These are phyloP conservation scores for Aspergillus fumigatus DNA, from an alignment of 2,329 filamentous ascomycete species.

Conservation along the genomic window DNA sequence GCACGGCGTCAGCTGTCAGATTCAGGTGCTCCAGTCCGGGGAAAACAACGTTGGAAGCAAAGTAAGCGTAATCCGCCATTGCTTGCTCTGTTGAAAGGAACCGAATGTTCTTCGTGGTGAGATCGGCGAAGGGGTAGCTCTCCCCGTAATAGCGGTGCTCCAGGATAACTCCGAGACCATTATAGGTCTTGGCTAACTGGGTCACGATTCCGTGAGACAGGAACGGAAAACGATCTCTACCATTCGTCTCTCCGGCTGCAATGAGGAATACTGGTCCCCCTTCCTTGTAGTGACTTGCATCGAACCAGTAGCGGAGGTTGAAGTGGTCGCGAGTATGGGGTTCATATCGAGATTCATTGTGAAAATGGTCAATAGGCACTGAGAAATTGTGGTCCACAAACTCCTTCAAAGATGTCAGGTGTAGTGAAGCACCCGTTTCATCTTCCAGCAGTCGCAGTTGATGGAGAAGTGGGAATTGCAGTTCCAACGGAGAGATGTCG, in stretches of 20 bases:
- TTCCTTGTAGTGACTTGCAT: conserved; percentile 66
- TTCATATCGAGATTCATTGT: conserved; percentile 71
- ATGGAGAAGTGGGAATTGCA: not conserved
- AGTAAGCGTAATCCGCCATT: conserved; percentile 75
- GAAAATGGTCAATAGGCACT: conserved; percentile 73
- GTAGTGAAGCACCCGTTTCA: not conserved
- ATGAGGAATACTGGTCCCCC: conserved; percentile 80
- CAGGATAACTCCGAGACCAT: conserved; percentile 72
- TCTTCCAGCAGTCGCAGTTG: not conserved
- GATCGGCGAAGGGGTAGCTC: conserved; percentile 64
- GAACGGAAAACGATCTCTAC: conserved; percentile 51
- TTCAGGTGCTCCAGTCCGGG: conserved; percentile 63
- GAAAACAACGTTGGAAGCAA: conserved; percentile 68
- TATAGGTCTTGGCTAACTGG: conserved; percentile 64
- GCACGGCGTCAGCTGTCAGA: conserved; percentile 59
- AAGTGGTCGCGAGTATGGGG: conserved; percentile 68
- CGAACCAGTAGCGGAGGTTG: conserved; percentile 76
- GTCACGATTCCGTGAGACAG: conserved; percentile 74
- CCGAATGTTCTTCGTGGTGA: conserved; percentile 66
- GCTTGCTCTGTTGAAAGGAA: conserved; percentile 83
- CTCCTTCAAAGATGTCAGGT: conserved; percentile 1
- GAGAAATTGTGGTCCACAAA: conserved; percentile 51
- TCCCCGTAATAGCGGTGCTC: conserved; percentile 85
- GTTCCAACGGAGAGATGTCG: not conserved
- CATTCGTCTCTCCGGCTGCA: conserved; percentile 60